phyloP scores from a whole-genome alignment of 2,329 filamentous ascomycete genomes.

The Alternaria gansuensis region DNA sequence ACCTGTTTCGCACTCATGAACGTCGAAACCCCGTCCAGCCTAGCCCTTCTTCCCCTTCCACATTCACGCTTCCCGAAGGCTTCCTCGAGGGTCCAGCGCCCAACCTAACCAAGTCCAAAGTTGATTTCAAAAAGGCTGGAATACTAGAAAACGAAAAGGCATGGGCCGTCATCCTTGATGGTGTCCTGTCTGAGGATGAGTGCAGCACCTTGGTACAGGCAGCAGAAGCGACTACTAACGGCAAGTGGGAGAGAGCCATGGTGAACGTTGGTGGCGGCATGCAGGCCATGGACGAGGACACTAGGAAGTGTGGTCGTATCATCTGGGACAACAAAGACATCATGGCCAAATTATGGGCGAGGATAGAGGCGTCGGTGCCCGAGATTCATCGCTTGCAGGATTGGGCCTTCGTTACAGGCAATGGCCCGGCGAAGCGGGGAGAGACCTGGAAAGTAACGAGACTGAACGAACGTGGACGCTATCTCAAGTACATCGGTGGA shows the following conservation, averaged over 20 bases:
- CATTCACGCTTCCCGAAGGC: slow-evolving; percentile 55
- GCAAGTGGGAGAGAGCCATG: slow-evolving; percentile 72
- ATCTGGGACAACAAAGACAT: slow-evolving; percentile 74
- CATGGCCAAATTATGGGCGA: slow-evolving; percentile 69
- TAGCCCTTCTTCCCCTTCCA: slow-evolving; percentile 16
- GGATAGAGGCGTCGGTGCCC: slow-evolving; percentile 60
- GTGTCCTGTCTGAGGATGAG: slow-evolving; percentile 69
- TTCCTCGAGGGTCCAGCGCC: slow-evolving; percentile 60
- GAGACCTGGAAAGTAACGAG: slow-evolving; percentile 58
- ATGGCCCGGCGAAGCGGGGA: slow-evolving; percentile 54
- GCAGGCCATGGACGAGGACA: slow-evolving; percentile 66
- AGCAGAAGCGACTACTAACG: slow-evolving; percentile 44
- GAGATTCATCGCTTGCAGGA: slow-evolving; percentile 59
- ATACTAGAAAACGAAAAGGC: slow-evolving; percentile 63
- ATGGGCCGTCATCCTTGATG: slow-evolving; percentile 71
- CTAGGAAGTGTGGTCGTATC: slow-evolving; percentile 77
- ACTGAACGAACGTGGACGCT: slow-evolving; percentile 77
- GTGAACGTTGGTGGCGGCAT: slow-evolving; percentile 70
- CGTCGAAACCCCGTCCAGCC: neutral
- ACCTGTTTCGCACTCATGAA: slow-evolving; percentile 1
- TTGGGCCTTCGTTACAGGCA: slow-evolving; percentile 55
- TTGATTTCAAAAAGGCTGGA: slow-evolving; percentile 62
- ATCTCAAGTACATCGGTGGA: slow-evolving; percentile 74
- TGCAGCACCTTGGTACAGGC: slow-evolving; percentile 57
- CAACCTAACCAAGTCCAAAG: slow-evolving; percentile 58